Evolutionary conservation across 331 rosid species (phyloP).

Genomic region (Dryas integrifolia): DNA sequence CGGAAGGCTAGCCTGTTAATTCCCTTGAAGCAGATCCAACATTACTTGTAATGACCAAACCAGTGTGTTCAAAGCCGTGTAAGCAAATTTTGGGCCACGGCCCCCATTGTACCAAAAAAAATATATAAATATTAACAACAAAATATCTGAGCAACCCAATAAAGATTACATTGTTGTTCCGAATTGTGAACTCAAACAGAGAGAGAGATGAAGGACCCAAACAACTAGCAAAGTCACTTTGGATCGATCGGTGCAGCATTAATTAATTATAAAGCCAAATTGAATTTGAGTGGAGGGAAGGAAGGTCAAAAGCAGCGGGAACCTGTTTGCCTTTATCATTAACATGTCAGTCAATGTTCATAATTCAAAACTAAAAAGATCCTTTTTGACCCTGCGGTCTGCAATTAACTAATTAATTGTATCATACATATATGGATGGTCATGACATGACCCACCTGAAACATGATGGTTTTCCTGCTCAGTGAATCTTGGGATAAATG

Average conservation of each 20-base stretch:
- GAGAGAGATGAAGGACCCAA: not conserved
- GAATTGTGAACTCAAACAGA: no score
- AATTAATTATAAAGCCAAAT: not conserved
- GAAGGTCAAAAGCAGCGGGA: slow-evolving; percentile 25
- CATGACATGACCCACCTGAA: no score
- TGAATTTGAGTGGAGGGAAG: slow-evolving; percentile 14
- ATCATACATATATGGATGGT: no score
- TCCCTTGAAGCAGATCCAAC: not conserved
- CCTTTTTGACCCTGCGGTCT: slow-evolving; percentile 7
- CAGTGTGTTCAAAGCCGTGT: no score
- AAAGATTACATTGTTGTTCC: no score
- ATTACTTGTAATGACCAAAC: not conserved
- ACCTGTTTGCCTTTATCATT: slow-evolving; percentile 24
- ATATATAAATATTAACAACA: no score
- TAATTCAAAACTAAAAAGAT: slow-evolving; percentile 11
- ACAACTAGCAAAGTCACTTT: slow-evolving; percentile 25
- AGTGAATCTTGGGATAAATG: no score
- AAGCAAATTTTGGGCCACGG: no score
- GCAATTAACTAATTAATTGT: not conserved
- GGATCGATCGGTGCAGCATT: slow-evolving; percentile 10
- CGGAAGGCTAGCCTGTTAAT: not conserved
- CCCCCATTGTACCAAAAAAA: no score
- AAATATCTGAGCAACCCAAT: no score
- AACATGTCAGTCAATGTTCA: not conserved
- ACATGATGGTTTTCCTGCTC: no score